Evolutionary conservation across 2,329 filamentous ascomycete genomes (phyloP), one percentile per base, ranked within the genome.

Genomic region (Exophiala lecanii-corni): DNA sequence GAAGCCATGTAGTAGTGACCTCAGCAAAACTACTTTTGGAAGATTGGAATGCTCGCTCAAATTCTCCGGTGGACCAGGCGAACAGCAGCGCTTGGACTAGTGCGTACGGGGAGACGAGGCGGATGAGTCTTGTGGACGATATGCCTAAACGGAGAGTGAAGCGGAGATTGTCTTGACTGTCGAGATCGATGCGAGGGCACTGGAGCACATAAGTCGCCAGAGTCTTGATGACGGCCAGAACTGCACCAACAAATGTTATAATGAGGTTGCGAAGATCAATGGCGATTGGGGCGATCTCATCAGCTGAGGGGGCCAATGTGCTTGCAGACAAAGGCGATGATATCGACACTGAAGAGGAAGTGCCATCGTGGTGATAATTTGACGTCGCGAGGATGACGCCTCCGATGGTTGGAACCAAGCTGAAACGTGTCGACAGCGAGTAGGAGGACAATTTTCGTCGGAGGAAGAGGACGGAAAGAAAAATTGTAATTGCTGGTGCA

Each of bases 381-480:
- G 25, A 30, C 16, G 36, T 45, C 9, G 45, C 45, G 13, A 41
- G 5, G 7, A 39, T 38, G 25, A 49, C 45, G 18, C 45, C 45
- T 9, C 25, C 23, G 10, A 45, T 39, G 2, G 38, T 45, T 16
- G 39, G 21, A 4, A 36, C 16, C 12, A 45, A 31, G 4, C 28
- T 33, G 6, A 39, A 17, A 18, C 45, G 45, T 7, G 35, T 36
- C 6, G 35, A 9, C 17, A 13, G 5, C 12, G 34, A 36, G 20
- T 19, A 36, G 5, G 16, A 36, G 16, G 6, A 17, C 13, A 19
- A 17, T 19, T 10, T n/a, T 5, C 34, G 16, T 6, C 34, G 6
- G 6, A 19, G 20, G 6, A 36, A 16, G 17, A 25, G 19, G 16
- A 43, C 15, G 13, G 18, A 20, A 26, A 43, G 70, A n/a, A 38